Evolutionary conservation across 352 stramenopile genomes (phyloP), one percentile per base, ranked within the genome.

Genomic region (Globisporangium uncinulatum): DNA sequence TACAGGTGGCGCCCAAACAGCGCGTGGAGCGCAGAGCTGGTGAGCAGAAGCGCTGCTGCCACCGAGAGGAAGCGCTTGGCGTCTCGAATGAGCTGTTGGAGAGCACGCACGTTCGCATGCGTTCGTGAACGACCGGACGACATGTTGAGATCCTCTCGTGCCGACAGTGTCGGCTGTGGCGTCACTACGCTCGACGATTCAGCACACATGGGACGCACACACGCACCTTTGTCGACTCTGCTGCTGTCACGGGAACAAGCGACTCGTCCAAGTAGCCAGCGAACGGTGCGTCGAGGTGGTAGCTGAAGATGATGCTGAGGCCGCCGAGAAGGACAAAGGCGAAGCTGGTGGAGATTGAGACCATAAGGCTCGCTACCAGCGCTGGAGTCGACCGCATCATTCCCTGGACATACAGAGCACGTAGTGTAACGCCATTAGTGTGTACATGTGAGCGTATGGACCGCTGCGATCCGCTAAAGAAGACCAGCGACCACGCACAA

Each of bases 271-370:
- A 63, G 53, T 73, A 79, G n/a, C 61, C 65, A 4, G 71, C 71
- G 1, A 92, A 62, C 5, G 82, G 54, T 1, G 81, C 51, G 6
- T 67, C 57, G 6, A 83, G 63, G 51, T 83, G 61, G 8, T 69
- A 62, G 24, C 62, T 62, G 48, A 78, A 87, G 47, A 92, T 58
- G 44, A 87, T 61, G 53, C 77, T 87, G 13, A 92, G 51, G 0
- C 79, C 79, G 32, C 77, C 76, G 8, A 86, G 69, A 15, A 89
- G 44, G 6, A 76, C 61, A 51, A 68, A 79, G 6, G 61, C 66
- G 51, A 86, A 87, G 36, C 67, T 65, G n/a, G 67, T 65, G 9
- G 66, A 73, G 55, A 86, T 67, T 1, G 70, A 56, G 10, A 84
- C 31, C 56, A 87, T 84, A 20, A 89, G 69, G 47, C 75, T 87